phyloP scores from a whole-genome alignment of 495 filamentous ascomycete genomes.

The Articulospora tetracladia region DNA sequence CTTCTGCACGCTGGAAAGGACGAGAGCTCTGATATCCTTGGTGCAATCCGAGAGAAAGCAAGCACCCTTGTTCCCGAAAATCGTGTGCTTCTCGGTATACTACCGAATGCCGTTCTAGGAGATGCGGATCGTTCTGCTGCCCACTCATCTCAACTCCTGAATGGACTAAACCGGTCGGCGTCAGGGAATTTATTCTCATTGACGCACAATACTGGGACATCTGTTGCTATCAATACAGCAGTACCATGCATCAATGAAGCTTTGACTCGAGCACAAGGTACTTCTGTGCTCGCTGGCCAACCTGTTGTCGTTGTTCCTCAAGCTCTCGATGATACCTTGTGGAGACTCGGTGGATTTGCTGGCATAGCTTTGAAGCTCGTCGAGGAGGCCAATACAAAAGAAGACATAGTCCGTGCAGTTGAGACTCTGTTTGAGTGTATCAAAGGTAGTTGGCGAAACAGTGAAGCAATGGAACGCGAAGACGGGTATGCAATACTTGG shows the following conservation, averaged over 20 bases:
- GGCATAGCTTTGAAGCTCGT: slow-evolving; percentile 80
- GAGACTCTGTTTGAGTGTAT: slow-evolving; percentile 81
- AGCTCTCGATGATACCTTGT: slow-evolving; percentile 85
- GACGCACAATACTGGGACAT: slow-evolving; percentile 68
- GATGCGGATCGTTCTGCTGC: slow-evolving; percentile 65
- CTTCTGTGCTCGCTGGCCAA: slow-evolving; percentile 76
- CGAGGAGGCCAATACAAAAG: slow-evolving; percentile 64
- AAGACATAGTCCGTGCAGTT: slow-evolving; percentile 70
- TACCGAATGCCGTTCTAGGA: slow-evolving; percentile 72
- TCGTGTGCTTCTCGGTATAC: slow-evolving; percentile 81
- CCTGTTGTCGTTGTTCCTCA: slow-evolving; percentile 78
- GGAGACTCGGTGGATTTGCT: slow-evolving; percentile 84
- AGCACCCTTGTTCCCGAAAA: slow-evolving; percentile 75
- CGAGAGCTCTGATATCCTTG: slow-evolving; percentile 86
- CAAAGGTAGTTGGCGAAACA: slow-evolving; percentile 90
- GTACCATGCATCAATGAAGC: slow-evolving; percentile 88
- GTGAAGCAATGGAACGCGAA: slow-evolving; percentile 95
- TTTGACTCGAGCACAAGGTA: slow-evolving; percentile 68
- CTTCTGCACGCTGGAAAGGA: slow-evolving; percentile 86
- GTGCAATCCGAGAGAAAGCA: slow-evolving; percentile 79
- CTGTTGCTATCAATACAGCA: slow-evolving; percentile 83
- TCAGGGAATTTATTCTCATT: slow-evolving; percentile 66
- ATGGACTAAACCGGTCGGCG: slow-evolving; percentile 70
- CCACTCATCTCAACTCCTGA: slow-evolving; percentile 70
- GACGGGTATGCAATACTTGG: slow-evolving; percentile 91